These are phyloP conservation scores for Alternaria tenuissima DNA, from an alignment of 2,329 filamentous ascomycete genomes.

Conservation along the genomic window DNA sequence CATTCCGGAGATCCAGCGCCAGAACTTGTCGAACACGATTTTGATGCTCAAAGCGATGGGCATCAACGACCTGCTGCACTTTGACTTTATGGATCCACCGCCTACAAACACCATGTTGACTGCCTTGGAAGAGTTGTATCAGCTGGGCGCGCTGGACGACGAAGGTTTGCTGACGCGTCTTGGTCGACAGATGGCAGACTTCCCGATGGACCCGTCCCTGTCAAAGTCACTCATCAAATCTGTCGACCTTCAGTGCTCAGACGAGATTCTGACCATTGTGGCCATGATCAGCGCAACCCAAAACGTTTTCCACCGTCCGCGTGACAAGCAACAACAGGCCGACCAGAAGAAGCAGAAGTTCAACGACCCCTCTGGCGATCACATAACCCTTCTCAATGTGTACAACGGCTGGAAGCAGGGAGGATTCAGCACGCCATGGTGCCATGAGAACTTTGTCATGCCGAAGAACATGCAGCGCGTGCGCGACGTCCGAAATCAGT, in stretches of 20 bases:
- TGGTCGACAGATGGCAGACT: slow-evolving; percentile 97
- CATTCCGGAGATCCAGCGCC: slow-evolving; percentile 94
- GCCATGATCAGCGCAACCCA: slow-evolving; percentile 73
- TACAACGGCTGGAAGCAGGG: slow-evolving; percentile 96
- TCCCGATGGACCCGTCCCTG: slow-evolving; percentile 94
- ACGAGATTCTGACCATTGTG: slow-evolving; percentile 93
- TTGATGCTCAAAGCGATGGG: slow-evolving; percentile 99
- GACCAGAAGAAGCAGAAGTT: slow-evolving; percentile 99
- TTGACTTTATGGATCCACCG: slow-evolving; percentile 99
- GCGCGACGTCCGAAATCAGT: slow-evolving; percentile 90
- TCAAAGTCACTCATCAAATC: slow-evolving; percentile 90
- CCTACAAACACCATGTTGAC: slow-evolving; percentile 98
- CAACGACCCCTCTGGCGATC: slow-evolving; percentile 92
- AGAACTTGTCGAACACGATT: slow-evolving; percentile 92
- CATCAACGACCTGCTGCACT: slow-evolving; percentile 95
- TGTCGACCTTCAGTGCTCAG: slow-evolving; percentile 86
- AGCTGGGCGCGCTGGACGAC: slow-evolving; percentile 88
- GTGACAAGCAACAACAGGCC: slow-evolving; percentile 95
- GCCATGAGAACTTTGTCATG: slow-evolving; percentile 97
- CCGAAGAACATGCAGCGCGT: slow-evolving; percentile 86
- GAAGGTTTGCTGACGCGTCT: slow-evolving; percentile 92
- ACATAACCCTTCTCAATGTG: slow-evolving; percentile 93
- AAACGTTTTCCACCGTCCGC: slow-evolving; percentile 91
- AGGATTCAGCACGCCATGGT: slow-evolving; percentile 87
- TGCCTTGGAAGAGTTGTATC: slow-evolving; percentile 93